Percentiles rank a stretch among this genome's conserved stretches.
Evolutionary conservation across 352 stramenopile genomes (phyloP).

Genomic region (Hyaloperonospora brassicae): DNA sequence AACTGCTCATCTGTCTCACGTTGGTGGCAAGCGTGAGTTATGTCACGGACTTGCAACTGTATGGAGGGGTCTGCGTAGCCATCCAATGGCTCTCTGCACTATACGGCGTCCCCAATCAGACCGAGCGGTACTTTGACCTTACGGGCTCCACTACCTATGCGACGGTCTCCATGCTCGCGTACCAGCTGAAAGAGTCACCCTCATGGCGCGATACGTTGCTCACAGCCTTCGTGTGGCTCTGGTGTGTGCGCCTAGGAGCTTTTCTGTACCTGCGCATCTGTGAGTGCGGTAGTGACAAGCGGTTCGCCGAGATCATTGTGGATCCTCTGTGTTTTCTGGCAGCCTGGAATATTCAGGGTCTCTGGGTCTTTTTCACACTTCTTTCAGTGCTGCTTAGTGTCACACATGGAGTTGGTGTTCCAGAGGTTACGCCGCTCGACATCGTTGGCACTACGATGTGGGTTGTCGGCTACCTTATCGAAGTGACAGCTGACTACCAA

Average conservation of each 20-base stretch:
- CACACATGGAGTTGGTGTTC: conserved; percentile 22
- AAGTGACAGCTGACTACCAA: conserved; percentile 72
- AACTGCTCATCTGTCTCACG: conserved; percentile 7
- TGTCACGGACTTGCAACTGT: conserved; percentile 36
- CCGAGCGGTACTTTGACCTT: conserved; percentile 79
- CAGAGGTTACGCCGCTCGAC: conserved; percentile 30
- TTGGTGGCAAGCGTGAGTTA: conserved; percentile 31
- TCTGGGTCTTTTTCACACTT: conserved; percentile 75
- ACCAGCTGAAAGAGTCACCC: conserved; percentile 11
- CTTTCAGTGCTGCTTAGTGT: conserved; percentile 59
- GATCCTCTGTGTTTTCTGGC: conserved; percentile 65
- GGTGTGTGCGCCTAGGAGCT: conserved; percentile 62
- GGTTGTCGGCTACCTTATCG: conserved; percentile 59
- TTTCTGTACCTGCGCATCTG: conserved; percentile 79
- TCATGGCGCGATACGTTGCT: conserved; percentile 51
- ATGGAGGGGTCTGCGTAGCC: conserved; percentile 41
- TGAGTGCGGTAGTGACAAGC: conserved; percentile 55
- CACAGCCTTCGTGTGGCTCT: conserved; percentile 64
- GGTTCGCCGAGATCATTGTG: conserved; percentile 57
- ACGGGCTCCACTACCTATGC: conserved; percentile 74
- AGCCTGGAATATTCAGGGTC: conserved; percentile 74
- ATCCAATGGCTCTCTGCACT: conserved; percentile 62
- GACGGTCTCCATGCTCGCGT: conserved; percentile 43
- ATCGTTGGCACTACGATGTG: conserved; percentile 40
- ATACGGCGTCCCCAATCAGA: conserved; percentile 56